A percentile compares a stretch with the other conserved stretches of the same genome.
Conservation (phyloP, 208 protist genomes). For the Leishmania major region DNA sequence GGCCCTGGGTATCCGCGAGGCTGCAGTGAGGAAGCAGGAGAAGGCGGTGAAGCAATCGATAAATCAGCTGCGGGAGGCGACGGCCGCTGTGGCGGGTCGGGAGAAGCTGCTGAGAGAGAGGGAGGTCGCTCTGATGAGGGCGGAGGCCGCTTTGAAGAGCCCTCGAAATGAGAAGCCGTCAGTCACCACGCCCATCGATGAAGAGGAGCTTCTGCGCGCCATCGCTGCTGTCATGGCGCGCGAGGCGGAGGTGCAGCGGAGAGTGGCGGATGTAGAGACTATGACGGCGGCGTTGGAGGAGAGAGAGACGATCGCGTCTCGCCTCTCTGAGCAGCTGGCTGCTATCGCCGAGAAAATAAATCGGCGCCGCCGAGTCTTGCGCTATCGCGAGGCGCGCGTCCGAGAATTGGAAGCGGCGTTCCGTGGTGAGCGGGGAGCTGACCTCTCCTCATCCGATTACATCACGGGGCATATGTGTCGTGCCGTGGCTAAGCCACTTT, state of each 20-base stretch:
- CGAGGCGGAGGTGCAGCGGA: conserved; percentile 33
- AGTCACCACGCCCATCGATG: background rate
- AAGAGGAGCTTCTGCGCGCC: conserved; percentile 25
- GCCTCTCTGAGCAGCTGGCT: conserved; percentile 52
- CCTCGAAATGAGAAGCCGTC: background rate
- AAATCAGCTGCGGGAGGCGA: conserved; percentile 23
- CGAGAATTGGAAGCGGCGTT: conserved; percentile 4
- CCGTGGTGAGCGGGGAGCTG: background rate
- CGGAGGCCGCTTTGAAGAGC: background rate
- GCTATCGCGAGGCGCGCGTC: conserved; percentile 22
- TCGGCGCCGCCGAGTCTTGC: conserved; percentile 25
- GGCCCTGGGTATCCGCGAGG: conserved; percentile 14
- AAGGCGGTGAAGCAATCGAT: conserved; percentile 27
- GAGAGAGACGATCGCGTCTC: conserved; percentile 42
- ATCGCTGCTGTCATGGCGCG: conserved; percentile 20
- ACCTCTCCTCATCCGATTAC: background rate
- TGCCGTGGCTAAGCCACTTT: background rate
- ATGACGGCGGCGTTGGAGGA: conserved; percentile 32
- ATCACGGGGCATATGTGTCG: no score
- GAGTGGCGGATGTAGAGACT: conserved; percentile 31
- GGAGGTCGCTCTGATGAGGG: conserved; percentile 1
- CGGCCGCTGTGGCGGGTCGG: conserved; percentile 18
- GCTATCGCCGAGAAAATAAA: conserved; percentile 61
- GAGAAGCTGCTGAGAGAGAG: conserved; percentile 9
- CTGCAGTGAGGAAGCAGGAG: background rate